Evolutionary conservation across 805 yeast genomes (phyloP).

Genomic region (Sugiyamaella mastotermitis): DNA sequence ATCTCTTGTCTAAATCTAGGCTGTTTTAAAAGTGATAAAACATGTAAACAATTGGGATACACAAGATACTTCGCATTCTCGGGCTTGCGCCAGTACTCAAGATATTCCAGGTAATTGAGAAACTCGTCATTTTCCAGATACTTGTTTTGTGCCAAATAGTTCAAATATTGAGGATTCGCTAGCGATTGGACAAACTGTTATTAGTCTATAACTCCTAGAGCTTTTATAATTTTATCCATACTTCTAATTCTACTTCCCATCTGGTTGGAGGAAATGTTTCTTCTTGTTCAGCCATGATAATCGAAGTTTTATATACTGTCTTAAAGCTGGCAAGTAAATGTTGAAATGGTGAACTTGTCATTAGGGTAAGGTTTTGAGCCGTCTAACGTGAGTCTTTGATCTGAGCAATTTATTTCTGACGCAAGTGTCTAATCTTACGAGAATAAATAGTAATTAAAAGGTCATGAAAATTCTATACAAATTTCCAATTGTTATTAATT

Average conservation of each 20-base stretch:
- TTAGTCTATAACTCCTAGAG: background rate
- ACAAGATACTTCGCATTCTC: slow-evolving; percentile 64
- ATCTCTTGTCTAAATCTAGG: slow-evolving; percentile 36
- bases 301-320: no score
- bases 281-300: no score
- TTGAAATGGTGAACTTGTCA: no score
- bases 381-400: no score
- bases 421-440: no score
- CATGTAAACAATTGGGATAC: slow-evolving; percentile 82
- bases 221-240: slow-evolving; percentile 25
- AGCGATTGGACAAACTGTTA: slow-evolving; percentile 78
- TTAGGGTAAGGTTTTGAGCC: no score
- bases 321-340: no score
- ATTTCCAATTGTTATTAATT: no score
- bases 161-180: slow-evolving; percentile 82
- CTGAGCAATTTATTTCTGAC: no score
- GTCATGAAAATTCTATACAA: no score
- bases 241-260: slow-evolving; percentile 85
- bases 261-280: slow-evolving; percentile 52
- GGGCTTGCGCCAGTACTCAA: slow-evolving; percentile 80
- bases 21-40: slow-evolving; percentile 52
- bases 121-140: slow-evolving; percentile 67
- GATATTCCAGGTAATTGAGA: slow-evolving; percentile 66
- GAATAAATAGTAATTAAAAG: no score
- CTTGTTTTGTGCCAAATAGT: slow-evolving; percentile 79